Evolutionary conservation across 2,329 filamentous ascomycete species (phyloP), one percentile per base, ranked within the genome.

Genomic region (Purpureocillium lavendulum): DNA sequence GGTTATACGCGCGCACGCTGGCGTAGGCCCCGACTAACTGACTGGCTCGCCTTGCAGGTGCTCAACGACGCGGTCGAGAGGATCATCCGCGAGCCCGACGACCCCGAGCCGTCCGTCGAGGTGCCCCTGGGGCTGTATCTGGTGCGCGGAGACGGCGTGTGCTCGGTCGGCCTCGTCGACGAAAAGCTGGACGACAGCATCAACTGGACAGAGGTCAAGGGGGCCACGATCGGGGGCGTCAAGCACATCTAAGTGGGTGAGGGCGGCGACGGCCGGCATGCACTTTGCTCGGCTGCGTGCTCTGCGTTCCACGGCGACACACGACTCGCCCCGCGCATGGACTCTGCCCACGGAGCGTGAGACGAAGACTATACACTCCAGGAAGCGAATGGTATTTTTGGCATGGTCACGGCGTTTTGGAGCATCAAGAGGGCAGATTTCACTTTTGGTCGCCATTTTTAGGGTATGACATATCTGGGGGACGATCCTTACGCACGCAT

Each of bases 91-190:
- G 82, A 84, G 2, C 75, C 77, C 33, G 89, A 96, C 56, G 87
- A 95, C 55, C 75, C 79, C 31, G 87, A 94, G 51, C 77, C 82
- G 1, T 94, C 84, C 33, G 77, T 81, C 42, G 80, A 92, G 57
- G 81, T 92, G 14, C 80, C 84, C 4, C 78, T 96, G 45, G 92
- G 92, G 2, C 66, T 97, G 6, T 97, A 96, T 60, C 74, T 98
- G 42, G 85, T 98, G 41, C 77, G 92, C 44, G 92, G 92, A 38
- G 92, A 98, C 60, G 96, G 94, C 56, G 90, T 98, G 35, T 89
- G 88, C 45, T 73, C 94, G 13, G 85, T 92, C 42, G 92, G 92
- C 2, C 69, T 94, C 41, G 82, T 98, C 26, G 88, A 98, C 60
- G 89, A 95, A 62, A 75, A 84, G 51, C 69, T 97, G 43, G 92